phyloP scores from a whole-genome alignment of 2,329 filamentous ascomycete species.

The Ceratocystis huliohia region DNA sequence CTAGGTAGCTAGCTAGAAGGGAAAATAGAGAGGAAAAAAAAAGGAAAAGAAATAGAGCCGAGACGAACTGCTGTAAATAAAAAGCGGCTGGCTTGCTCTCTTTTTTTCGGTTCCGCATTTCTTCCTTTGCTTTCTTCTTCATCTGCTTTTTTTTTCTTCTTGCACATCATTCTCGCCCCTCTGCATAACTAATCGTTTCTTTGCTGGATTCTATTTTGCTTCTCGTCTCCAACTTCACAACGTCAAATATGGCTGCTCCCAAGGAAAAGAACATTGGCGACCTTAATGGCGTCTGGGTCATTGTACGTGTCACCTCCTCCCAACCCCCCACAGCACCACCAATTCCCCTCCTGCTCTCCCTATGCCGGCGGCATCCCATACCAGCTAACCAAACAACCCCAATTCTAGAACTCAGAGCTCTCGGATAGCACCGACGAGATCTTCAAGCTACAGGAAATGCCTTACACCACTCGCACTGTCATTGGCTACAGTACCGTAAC shows the following conservation, averaged over 20 bases:
- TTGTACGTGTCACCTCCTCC: constrained; percentile 39
- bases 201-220: background rate
- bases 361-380: background rate
- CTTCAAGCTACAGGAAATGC: constrained; percentile 58
- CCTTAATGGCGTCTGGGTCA: constrained; percentile 55
- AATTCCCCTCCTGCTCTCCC: background rate
- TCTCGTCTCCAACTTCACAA: background rate
- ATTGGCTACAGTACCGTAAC: constrained; percentile 57
- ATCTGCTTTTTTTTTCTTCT: background rate
- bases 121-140: background rate
- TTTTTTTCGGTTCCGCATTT: background rate
- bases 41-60: background rate
- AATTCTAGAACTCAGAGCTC: constrained; percentile 55
- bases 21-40: background rate
- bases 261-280: constrained; percentile 51
- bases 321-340: background rate
- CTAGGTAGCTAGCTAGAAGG: background rate
- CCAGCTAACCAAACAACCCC: background rate
- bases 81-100: background rate
- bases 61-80: background rate
- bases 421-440: constrained; percentile 57
- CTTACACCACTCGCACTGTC: constrained; percentile 60
- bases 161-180: background rate
- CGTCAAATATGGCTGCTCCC: constrained; percentile 55
- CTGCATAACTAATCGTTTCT: background rate